Evolutionary conservation across 768 basidiomycete species (phyloP).

Genomic region (Russula ochroleuca): DNA sequence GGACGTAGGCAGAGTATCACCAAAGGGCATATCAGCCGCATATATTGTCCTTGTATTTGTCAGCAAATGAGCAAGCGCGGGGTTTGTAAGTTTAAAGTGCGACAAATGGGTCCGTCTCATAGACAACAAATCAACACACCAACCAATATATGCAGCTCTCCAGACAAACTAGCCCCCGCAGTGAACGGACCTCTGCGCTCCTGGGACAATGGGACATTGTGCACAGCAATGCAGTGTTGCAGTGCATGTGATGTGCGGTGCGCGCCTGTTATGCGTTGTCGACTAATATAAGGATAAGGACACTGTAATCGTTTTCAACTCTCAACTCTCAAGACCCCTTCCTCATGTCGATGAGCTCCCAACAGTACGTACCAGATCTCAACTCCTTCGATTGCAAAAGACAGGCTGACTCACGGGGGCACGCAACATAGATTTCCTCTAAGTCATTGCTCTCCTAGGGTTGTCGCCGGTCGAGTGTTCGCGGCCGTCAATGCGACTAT

Average conservation of each 20-base stretch:
- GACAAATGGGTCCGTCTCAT: background rate
- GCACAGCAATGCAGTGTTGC: constrained; percentile 10
- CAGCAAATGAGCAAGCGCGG: background rate
- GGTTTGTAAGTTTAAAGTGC: background rate
- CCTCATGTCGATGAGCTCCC: constrained; percentile 7
- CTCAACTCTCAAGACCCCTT: background rate
- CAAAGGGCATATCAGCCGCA: no score
- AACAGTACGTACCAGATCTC: constrained; percentile 1
- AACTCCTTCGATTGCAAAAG: background rate
- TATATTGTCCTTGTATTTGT: background rate
- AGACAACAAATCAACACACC: background rate
- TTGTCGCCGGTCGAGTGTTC: background rate
- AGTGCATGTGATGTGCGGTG: constrained; percentile 22
- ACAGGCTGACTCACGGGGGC: background rate
- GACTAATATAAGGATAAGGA: constrained; percentile 8
- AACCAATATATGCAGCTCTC: background rate
- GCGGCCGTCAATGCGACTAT: constrained; percentile 14
- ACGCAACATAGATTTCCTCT: background rate
- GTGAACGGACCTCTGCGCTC: background rate
- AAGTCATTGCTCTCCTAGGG: background rate
- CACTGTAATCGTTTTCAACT: background rate
- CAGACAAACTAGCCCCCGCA: background rate
- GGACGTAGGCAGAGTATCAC: background rate
- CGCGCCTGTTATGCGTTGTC: background rate
- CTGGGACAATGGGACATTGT: background rate